These are phyloP conservation scores for Neurospora hispaniola DNA, from an alignment of 495 filamentous ascomycete genomes.

Conservation along the genomic window DNA sequence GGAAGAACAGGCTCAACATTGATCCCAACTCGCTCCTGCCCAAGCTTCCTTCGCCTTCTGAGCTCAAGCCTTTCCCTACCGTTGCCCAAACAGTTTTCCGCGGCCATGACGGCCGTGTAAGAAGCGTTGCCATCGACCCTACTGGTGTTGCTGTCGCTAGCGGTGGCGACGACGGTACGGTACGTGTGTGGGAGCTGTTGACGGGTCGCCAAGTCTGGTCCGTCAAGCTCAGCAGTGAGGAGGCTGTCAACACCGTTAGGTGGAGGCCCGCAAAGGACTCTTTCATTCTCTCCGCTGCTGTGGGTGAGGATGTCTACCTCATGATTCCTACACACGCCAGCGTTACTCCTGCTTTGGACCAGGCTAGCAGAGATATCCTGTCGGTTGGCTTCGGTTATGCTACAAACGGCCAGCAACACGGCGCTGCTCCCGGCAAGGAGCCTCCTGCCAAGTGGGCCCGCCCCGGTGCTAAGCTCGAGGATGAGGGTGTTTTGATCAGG, in stretches of 20 bases:
- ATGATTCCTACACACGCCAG: conserved; percentile 48
- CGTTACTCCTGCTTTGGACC: conserved; percentile 41
- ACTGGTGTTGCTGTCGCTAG: conserved; percentile 45
- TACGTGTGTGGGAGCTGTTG: conserved; percentile 80
- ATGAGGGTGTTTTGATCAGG: conserved; percentile 65
- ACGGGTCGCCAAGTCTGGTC: conserved; percentile 86
- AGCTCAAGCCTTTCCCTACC: conserved; percentile 88
- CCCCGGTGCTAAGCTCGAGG: conserved; percentile 59
- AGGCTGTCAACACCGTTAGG: conserved; percentile 74
- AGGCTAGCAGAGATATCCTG: conserved; percentile 61
- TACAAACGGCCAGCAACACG: conserved; percentile 49
- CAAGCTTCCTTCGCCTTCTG: conserved; percentile 88
- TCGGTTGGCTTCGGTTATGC: conserved; percentile 88
- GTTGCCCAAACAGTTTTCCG: conserved; percentile 71
- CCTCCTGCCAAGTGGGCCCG: conserved; percentile 73
- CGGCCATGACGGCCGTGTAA: conserved; percentile 82
- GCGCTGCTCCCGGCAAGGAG: conserved; percentile 58
- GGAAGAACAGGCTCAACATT: conserved; percentile 91
- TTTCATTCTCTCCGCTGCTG: conserved; percentile 69
- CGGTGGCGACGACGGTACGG: conserved; percentile 89
- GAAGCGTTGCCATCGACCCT: conserved; percentile 55
- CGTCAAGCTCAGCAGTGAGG: conserved; percentile 64
- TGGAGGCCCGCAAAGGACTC: conserved; percentile 83
- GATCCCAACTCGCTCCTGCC: conserved; percentile 89
- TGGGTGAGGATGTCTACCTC: conserved; percentile 76